Conservation (phyloP, 1,284 basidiomycete species). For the Neonothopanus nambi region DNA sequence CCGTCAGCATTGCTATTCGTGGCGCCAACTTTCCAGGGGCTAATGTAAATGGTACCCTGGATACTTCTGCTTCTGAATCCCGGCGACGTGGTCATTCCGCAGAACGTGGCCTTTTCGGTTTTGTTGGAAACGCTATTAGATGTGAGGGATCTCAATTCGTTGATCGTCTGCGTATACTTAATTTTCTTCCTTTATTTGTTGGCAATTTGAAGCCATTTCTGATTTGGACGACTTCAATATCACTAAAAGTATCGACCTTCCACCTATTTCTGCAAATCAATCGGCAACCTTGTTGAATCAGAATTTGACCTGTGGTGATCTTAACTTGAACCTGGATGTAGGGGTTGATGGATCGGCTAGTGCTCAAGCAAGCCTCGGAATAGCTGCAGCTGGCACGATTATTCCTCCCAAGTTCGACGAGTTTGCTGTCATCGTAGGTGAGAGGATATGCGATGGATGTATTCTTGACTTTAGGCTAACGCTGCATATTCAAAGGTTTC, state of each 20-base stretch:
- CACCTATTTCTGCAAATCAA: slow-evolving; percentile 19
- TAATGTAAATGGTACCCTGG: slow-evolving; percentile 20
- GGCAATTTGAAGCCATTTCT: not conserved
- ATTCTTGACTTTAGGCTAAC: not conserved
- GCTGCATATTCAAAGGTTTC: slow-evolving; percentile 1
- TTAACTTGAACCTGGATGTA: slow-evolving; percentile 19
- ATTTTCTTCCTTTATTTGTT: no score
- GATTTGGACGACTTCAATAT: not conserved
- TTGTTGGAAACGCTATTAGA: slow-evolving; percentile 20
- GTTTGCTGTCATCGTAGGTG: slow-evolving; percentile 16
- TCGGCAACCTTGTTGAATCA: slow-evolving; percentile 22
- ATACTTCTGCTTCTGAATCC: slow-evolving; percentile 10
- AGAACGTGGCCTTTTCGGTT: slow-evolving; percentile 11
- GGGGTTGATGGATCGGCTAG: slow-evolving; percentile 11
- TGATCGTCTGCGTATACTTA: not conserved
- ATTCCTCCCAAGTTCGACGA: slow-evolving; percentile 15
- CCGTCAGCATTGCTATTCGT: slow-evolving; percentile 28
- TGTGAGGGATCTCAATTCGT: slow-evolving; percentile 10
- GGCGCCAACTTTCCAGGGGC: slow-evolving; percentile 27
- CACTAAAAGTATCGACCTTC: slow-evolving; percentile 14
- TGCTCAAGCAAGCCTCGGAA: slow-evolving; percentile 12
- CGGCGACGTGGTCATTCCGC: slow-evolving; percentile 13
- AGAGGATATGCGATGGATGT: not conserved
- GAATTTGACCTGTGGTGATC: slow-evolving; percentile 20
- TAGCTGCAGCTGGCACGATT: slow-evolving; percentile 17